These are phyloP conservation scores for Colletotrichum horii DNA, from an alignment of 2,329 filamentous ascomycete genomes.

Conservation along the genomic window DNA sequence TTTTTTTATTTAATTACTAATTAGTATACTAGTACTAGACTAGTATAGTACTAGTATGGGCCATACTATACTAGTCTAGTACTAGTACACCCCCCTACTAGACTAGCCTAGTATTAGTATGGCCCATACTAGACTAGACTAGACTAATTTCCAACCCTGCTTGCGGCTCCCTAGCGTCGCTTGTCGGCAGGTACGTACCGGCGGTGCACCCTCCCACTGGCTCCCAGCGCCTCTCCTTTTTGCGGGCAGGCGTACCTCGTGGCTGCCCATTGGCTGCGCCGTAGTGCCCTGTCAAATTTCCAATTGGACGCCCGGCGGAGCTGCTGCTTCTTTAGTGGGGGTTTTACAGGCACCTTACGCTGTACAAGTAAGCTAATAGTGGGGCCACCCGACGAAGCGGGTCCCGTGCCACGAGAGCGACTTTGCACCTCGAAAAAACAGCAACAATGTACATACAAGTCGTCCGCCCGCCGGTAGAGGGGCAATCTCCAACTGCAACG, in stretches of 20 bases:
- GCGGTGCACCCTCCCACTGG: background rate
- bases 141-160: no score
- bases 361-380: no score
- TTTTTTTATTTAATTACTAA: no score
- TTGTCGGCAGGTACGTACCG: background rate
- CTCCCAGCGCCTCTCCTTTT: background rate
- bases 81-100: no score
- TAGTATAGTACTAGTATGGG: no score
- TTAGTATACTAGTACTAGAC: no score
- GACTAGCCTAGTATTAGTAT: no score
- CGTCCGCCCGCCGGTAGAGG: background rate
- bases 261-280: background rate
- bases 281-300: background rate
- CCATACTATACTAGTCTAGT: no score
- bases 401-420: background rate
- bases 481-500: background rate
- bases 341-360: background rate
- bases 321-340: constrained; percentile 11
- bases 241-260: background rate
- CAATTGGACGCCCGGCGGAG: background rate
- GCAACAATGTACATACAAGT: background rate
- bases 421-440: background rate
- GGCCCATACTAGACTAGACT: no score
- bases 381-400: background rate
- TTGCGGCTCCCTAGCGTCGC: constrained; percentile 1